phyloP scores from a whole-genome alignment of 1,284 basidiomycete species.

The Exobasidium rhododendri region DNA sequence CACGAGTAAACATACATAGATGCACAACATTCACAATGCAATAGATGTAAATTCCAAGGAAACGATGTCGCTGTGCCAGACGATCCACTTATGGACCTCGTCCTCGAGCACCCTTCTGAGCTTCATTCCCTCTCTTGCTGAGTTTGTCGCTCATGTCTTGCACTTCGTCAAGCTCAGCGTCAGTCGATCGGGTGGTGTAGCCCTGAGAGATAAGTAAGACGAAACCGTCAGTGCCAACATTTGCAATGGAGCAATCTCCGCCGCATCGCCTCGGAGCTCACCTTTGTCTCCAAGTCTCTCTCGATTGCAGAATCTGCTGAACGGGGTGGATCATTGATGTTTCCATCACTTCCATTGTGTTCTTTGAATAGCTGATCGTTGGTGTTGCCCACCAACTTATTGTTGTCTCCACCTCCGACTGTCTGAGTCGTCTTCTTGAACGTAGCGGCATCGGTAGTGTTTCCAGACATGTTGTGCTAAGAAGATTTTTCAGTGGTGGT shows the following conservation, averaged over 20 bases:
- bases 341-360: background rate
- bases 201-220: no score
- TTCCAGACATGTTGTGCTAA: constrained; percentile 10
- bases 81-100: background rate
- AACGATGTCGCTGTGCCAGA: background rate
- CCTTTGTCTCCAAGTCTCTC: background rate
- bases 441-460: background rate
- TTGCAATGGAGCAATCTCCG: no score
- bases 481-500: no score
- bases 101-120: constrained; percentile 6
- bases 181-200: constrained; percentile 9
- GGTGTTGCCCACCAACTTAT: background rate
- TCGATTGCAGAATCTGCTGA: constrained; percentile 9
- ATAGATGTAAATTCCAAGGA: background rate
- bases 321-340: constrained; percentile 1
- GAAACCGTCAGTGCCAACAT: no score
- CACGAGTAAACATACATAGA: no score
- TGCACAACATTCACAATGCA: no score
- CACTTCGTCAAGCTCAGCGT: constrained; percentile 10
- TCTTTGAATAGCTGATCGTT: constrained; percentile 5
- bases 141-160: constrained; percentile 11
- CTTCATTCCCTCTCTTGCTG: constrained; percentile 6
- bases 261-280: no score
- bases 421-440: constrained; percentile 6
- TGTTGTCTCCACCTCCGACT: constrained; percentile 6